Evolutionary conservation across 2,329 filamentous ascomycete species (phyloP).

Genomic region (Botryotinia globosa): DNA sequence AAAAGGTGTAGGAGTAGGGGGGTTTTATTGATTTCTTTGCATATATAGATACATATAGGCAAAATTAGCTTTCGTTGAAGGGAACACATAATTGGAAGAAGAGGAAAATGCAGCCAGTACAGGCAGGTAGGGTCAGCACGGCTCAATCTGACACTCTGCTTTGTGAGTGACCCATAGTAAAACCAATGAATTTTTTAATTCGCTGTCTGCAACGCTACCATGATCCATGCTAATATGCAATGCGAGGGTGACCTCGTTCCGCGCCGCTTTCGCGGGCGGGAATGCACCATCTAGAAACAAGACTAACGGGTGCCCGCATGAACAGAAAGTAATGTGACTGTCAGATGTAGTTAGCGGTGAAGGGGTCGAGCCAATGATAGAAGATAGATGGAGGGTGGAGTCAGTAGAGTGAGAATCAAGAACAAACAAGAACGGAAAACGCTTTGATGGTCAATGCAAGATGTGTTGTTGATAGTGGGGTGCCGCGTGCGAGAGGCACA

Average conservation of each 20-base stretch:
- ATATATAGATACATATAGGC: neutral
- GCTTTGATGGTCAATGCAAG: constrained; percentile 26
- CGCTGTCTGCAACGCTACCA: neutral
- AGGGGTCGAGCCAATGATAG: constrained; percentile 14
- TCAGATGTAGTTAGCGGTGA: constrained; percentile 28
- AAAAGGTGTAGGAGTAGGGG: neutral
- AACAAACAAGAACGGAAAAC: constrained; percentile 6
- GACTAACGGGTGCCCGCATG: constrained; percentile 36
- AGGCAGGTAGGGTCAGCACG: constrained; percentile 1
- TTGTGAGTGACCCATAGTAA: neutral
- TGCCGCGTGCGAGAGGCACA: constrained; percentile 6
- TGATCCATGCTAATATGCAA: constrained; percentile 19
- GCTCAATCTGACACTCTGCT: constrained; percentile 2
- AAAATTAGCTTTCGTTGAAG: neutral
- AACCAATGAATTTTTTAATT: neutral
- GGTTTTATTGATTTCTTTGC: neutral
- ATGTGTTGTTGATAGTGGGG: constrained; percentile 29
- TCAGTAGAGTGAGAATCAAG: neutral
- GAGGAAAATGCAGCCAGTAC: neutral
- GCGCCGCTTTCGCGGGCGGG: constrained; percentile 34
- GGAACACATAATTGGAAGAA: neutral
- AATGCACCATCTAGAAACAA: constrained; percentile 30
- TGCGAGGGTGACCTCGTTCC: constrained; percentile 27
- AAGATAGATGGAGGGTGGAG: neutral
- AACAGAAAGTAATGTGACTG: constrained; percentile 32